Evolutionary conservation across 1,284 basidiomycete species (phyloP), one percentile per base, ranked within the genome.

Genomic region (Ceratorhiza oryzae-sativae): DNA sequence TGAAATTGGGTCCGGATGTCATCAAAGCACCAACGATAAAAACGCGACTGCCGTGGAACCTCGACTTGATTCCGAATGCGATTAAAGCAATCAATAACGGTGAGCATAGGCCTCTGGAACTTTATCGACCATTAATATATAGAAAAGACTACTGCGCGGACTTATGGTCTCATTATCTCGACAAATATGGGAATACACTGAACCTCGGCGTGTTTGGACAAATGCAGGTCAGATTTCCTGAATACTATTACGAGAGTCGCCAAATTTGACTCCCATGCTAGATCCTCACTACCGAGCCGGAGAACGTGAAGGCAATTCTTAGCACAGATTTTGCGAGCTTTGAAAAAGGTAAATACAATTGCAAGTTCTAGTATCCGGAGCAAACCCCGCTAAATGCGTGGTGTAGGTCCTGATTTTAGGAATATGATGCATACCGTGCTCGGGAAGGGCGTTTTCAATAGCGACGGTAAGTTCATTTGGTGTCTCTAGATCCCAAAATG

Each of bases 281-380:
- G 36, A 27, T 71, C 27, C 71, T 56, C 27, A 62, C 74, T 89
- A 88, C 87, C 90, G 23, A 87, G 89, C 59, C 88, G 42, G 90
- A 74, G 51, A 60, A 90, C 75, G 81, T 83, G 72, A 89, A 90
- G 77, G 88, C 85, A 75, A 81, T 90, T n/a, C 79, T 88, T 1
- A 82, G 88, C 0, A 90, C 89, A 1, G 89, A 89, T 0, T 91
- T 90, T 76, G 80, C 82, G 49, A 80, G 85, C 59, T 90, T 90
- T 75, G 89, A 87, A 86, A 82, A 88, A 78, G 89, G 89, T 15
- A 78, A 80, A 25, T 79, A 3, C 25, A 39, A n/a, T 36, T 13
- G 34, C 15, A 61, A 30, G 13, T 6, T 13, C 36, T 13, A 39
- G 36, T 39, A n/a, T n/a, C n/a, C 13, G 13, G 36, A 13, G 36